These are phyloP conservation scores for Exophiala alcalophila DNA, from an alignment of 2,329 filamentous ascomycete species.

Conservation along the genomic window DNA sequence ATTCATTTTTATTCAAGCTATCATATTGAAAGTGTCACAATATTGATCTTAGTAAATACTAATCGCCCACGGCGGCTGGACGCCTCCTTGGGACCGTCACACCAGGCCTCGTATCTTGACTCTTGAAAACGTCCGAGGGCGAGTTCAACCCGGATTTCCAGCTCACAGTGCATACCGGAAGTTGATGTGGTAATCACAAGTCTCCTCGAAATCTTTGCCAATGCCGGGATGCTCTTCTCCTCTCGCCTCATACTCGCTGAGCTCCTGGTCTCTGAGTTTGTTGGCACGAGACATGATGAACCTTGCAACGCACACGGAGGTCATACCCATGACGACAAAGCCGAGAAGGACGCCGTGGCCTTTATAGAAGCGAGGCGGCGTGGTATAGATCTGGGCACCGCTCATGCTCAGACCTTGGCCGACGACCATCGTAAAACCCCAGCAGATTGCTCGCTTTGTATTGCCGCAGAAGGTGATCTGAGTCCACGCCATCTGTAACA, in stretches of 20 bases:
- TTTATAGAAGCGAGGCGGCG: constrained; percentile 11
- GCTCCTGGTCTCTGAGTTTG: neutral
- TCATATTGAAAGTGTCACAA: too few species aligned
- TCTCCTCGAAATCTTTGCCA: constrained; percentile 10
- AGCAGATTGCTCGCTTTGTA: constrained; percentile 14
- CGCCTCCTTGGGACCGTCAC: too few species aligned
- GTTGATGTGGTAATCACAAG: constrained; percentile 11
- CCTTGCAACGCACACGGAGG: constrained; percentile 1
- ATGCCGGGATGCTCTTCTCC: constrained; percentile 11
- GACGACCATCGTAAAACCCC: constrained; percentile 10
- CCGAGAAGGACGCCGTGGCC: constrained; percentile 12
- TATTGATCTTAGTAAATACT: too few species aligned
- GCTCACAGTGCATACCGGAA: constrained; percentile 11
- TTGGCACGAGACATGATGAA: constrained; percentile 5
- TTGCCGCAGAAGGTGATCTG: constrained; percentile 10
- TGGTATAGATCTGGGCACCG: constrained; percentile 8
- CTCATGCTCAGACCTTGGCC: constrained; percentile 11
- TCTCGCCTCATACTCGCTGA: constrained; percentile 6
- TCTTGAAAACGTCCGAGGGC: neutral
- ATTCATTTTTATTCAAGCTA: too few species aligned
- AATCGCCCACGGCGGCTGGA: too few species aligned
- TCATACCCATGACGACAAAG: constrained; percentile 4
- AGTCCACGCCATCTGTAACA: constrained; percentile 13
- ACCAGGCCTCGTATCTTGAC: too few species aligned
- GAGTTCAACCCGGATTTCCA: too few species aligned